phyloP scores from a whole-genome alignment of 345 rosid genomes.

The Melaleuca quinquenervia region DNA sequence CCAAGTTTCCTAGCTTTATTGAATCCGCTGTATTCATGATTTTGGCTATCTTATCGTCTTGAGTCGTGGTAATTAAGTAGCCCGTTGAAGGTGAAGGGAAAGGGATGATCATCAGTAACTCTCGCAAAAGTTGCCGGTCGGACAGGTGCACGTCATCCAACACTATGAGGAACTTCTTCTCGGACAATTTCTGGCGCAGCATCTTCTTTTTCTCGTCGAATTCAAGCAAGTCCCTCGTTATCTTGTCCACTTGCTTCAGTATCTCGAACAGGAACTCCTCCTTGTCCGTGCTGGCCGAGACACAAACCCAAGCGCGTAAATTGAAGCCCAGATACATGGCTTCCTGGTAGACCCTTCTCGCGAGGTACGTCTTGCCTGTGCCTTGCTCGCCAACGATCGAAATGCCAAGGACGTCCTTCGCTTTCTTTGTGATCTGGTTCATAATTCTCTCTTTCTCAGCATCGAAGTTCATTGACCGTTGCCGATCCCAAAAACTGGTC shows the following conservation, averaged over 20 bases:
- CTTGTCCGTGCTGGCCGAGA: neutral
- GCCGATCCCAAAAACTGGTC: no score
- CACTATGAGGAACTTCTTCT: constrained; percentile 7
- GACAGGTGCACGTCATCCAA: constrained; percentile 1
- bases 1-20: neutral
- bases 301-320: constrained; percentile 5
- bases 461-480: no score
- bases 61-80: constrained; percentile 1
- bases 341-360: neutral
- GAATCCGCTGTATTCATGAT: neutral
- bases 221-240: neutral
- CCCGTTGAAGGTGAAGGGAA: neutral
- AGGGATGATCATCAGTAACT: neutral
- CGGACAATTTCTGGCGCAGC: neutral
- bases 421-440: neutral
- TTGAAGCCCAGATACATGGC: neutral
- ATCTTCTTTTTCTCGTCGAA: neutral
- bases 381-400: constrained; percentile 6
- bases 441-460: neutral
- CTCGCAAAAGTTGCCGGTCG: neutral
- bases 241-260: neutral
- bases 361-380: constrained; percentile 9
- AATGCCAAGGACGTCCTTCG: no score
- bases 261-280: neutral
- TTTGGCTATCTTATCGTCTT: neutral